Evolutionary conservation across 75 land plant genomes (phyloP), one percentile per base, ranked within the genome.

Genomic region (Azolla pinnata): DNA sequence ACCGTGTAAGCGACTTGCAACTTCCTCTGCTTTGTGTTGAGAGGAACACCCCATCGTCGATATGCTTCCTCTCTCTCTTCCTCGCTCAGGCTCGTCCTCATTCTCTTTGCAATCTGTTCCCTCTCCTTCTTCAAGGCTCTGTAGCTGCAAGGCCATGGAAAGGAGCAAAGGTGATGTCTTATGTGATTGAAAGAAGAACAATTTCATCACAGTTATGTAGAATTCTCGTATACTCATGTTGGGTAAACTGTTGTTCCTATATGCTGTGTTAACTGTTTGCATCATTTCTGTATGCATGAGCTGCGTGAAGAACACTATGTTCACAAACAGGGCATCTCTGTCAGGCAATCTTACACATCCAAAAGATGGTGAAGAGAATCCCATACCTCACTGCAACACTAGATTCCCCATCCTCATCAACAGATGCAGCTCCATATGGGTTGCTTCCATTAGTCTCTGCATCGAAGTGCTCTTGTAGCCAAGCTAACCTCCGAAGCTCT

Each of bases 11-110:
- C 73, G 19, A 95, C 78, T 56, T 89, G 96, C 33, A 86, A 62
- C 73, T 69, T 89, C 56, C 99, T 76, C 54, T 89, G 99, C 72
- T 95, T 95, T 18, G 81, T 77, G 5, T 86, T 85, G 0, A 86
- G 72, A 14, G 96, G 85, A 2, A 95, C 72, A 2, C 81, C 83
- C 90, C 87, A 95, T 61, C 81, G 77, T 2, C 63, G 51, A 60
- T 76, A 88, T 52, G 89, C 51, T 34, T 56, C 53, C 44, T 89
- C 85, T 61, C 87, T 78, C 57, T 88, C 95, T 55, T 95, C 99
- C 12, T 53, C 56, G 1, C 69, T 67, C 59, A 95, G 56, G 4
- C 91, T 69, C n/a, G 82, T 60, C 28, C 66, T 68, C 76, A 95
- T 63, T 56, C 85, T 82, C 75, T 75, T 95, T 0, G 99, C 87